A percentile compares a stretch with the other conserved stretches of the same genome.
These are phyloP conservation scores for Orbilia ellipsospora DNA, from an alignment of 2,329 filamentous ascomycete genomes.

Conservation along the genomic window DNA sequence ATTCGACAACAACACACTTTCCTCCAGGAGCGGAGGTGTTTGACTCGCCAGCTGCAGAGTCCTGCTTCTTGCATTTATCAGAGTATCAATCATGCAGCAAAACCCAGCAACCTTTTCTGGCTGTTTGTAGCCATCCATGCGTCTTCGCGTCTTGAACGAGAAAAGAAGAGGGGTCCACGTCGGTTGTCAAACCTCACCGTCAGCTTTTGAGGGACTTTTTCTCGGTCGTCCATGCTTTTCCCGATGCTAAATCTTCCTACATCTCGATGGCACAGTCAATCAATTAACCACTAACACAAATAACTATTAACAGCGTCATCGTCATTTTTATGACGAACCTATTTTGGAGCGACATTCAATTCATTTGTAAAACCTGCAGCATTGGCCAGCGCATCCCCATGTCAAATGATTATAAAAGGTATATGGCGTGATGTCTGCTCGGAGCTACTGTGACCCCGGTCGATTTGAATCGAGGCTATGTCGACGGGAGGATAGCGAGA, in stretches of 20 bases:
- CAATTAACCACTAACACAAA: neutral
- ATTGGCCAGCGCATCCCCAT: slow-evolving; percentile 51
- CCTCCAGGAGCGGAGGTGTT: slow-evolving; percentile 13
- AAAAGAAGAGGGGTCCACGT: no score
- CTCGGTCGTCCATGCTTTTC: slow-evolving; percentile 19
- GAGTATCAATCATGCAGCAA: slow-evolving; percentile 51
- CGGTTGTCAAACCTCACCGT: neutral
- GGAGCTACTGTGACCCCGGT: slow-evolving; percentile 9
- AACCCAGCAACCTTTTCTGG: slow-evolving; percentile 38
- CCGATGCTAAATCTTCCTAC: slow-evolving; percentile 7
- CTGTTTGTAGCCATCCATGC: slow-evolving; percentile 41
- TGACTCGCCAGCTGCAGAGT: slow-evolving; percentile 44
- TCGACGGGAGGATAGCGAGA: slow-evolving; percentile 4
- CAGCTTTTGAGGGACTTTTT: slow-evolving; percentile 49
- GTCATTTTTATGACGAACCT: slow-evolving; percentile 21
- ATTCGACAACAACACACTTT: neutral
- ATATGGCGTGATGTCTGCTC: slow-evolving; percentile 53
- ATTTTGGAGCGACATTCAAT: neutral
- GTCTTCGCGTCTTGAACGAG: neutral
- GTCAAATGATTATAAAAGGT: slow-evolving; percentile 38
- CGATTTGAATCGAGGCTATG: no score
- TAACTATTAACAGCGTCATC: slow-evolving; percentile 1
- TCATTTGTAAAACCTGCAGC: slow-evolving; percentile 8
- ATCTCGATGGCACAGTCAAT: slow-evolving; percentile 9
- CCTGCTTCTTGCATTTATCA: slow-evolving; percentile 50